Conservation (phyloP, 768 basidiomycete species). For the Mycena capillaripes region DNA sequence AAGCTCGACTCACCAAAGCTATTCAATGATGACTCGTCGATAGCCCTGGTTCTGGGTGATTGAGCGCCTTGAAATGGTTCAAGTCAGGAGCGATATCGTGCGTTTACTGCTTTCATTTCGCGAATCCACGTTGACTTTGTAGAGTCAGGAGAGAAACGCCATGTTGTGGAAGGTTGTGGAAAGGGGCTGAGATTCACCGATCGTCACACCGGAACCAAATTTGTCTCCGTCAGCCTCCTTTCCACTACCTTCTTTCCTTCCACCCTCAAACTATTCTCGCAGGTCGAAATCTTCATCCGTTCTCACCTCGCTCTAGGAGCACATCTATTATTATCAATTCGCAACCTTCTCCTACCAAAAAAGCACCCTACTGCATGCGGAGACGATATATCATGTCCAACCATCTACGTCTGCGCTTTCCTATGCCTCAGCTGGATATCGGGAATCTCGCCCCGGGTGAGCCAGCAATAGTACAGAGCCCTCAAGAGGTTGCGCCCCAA, state of each 20-base stretch:
- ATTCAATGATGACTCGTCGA: too few relatives aligned
- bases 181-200: not conserved
- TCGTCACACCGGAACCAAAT: slow-evolving; percentile 19
- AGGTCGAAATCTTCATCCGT: slow-evolving; percentile 18
- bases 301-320: slow-evolving; percentile 17
- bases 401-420: slow-evolving; percentile 14
- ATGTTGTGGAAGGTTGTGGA: too few relatives aligned
- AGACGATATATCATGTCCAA: slow-evolving; percentile 2
- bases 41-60: too few relatives aligned
- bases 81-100: too few relatives aligned
- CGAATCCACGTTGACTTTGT: too few relatives aligned
- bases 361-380: slow-evolving; percentile 1
- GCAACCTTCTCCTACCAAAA: not conserved
- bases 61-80: too few relatives aligned
- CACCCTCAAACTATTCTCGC: slow-evolving; percentile 12
- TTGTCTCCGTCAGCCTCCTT: slow-evolving; percentile 24
- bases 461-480: slow-evolving; percentile 3
- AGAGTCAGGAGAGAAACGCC: too few relatives aligned
- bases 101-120: too few relatives aligned
- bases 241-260: not conserved
- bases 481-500: slow-evolving; percentile 13
- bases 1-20: too few relatives aligned
- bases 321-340: not conserved
- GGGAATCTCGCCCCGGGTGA: slow-evolving; percentile 17
- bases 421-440: slow-evolving; percentile 26